Percentiles rank a stretch among this genome's conserved stretches.
Conservation (phyloP, 139 green algal genomes). For the Deuterostichococcus epilithicus region DNA sequence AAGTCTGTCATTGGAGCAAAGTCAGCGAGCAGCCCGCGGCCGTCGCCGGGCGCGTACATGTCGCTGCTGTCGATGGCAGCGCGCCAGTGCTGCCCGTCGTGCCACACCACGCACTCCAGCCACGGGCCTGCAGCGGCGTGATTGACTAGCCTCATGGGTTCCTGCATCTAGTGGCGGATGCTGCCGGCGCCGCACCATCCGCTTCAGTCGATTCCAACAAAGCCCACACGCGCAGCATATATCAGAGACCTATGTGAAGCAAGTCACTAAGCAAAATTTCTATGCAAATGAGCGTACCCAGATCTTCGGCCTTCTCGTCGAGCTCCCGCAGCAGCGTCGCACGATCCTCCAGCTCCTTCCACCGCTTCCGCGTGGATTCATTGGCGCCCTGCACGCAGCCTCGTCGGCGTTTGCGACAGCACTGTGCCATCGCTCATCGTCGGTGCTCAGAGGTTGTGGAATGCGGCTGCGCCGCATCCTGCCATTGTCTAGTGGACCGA, state of each 20-base stretch:
- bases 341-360: conserved; percentile 69
- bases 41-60: conserved; percentile 25
- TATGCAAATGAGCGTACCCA: conserved; percentile 11
- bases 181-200: not conserved
- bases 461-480: too few species aligned
- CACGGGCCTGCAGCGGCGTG: conserved; percentile 47
- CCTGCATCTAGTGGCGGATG: not conserved
- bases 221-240: not conserved
- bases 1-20: conserved; percentile 68
- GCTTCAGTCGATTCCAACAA: not conserved
- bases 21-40: conserved; percentile 41
- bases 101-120: conserved; percentile 86
- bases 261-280: not conserved
- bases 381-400: not conserved
- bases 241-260: not conserved
- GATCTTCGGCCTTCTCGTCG: conserved; percentile 38
- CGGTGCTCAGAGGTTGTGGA: not conserved
- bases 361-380: conserved; percentile 22
- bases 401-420: too few species aligned
- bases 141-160: not conserved
- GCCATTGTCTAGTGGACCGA: too few species aligned
- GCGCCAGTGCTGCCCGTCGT: conserved; percentile 75
- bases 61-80: conserved; percentile 77
- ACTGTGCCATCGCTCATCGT: not conserved
- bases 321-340: conserved; percentile 55